Evolutionary conservation across 768 basidiomycete genomes (phyloP).

Genomic region (Tephrocybe sp.): DNA sequence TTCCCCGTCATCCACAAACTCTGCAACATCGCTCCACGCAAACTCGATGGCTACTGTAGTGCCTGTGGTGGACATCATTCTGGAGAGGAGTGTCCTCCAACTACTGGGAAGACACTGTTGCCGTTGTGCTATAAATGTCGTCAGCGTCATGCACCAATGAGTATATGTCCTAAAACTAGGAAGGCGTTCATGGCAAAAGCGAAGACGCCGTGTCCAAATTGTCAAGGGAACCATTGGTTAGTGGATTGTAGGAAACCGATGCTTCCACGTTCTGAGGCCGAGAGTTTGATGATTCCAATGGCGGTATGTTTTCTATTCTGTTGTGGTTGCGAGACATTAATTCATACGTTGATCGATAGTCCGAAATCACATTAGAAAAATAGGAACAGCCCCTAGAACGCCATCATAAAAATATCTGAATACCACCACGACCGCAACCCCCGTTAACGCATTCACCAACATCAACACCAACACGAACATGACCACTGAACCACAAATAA

Average conservation of each 20-base stretch:
- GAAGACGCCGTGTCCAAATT: conserved; percentile 8
- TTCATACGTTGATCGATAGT: not conserved
- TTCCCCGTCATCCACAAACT: conserved; percentile 1
- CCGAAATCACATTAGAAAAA: not conserved
- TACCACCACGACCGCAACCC: no score
- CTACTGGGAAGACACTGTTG: not conserved
- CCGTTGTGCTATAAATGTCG: conserved; percentile 4
- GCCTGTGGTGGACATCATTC: conserved; percentile 6
- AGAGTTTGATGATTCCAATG: conserved; percentile 8
- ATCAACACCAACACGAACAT: no score
- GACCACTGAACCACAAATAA: no score
- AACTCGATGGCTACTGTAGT: not conserved
- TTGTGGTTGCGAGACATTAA: not conserved
- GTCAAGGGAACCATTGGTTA: conserved; percentile 19
- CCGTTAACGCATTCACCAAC: no score
- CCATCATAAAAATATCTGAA: no score
- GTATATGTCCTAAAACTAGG: not conserved
- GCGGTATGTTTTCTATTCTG: not conserved
- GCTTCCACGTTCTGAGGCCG: conserved; percentile 6
- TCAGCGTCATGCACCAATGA: conserved; percentile 5
- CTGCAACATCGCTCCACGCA: not conserved
- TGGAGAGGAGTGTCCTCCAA: not conserved
- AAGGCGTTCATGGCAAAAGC: not conserved
- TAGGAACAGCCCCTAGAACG: no score
- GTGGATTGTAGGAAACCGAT: conserved; percentile 18